Evolutionary conservation across 192 early-diverging fungal genomes (phyloP), one percentile per base, ranked within the genome.

Genomic region (Radiomyces spectabilis): DNA sequence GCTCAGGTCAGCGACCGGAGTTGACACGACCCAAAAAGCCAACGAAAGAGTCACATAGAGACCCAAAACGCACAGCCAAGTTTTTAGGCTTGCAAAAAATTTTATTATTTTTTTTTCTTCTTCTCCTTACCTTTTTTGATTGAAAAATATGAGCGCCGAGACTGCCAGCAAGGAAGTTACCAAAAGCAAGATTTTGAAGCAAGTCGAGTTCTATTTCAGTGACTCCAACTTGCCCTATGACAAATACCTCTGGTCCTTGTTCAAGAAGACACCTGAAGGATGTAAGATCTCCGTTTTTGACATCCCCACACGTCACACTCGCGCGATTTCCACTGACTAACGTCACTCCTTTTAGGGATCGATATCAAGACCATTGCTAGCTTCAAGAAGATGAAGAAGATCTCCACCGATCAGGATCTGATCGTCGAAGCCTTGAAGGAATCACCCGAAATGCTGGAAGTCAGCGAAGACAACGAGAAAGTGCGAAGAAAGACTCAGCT

Each of bases 171-270:
- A n/a, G n/a, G n/a, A n/a, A n/a, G n/a, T n/a, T n/a, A 19, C n/a
- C 9, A 76, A 73, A 47, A 48, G 35, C 45, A 67, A 72, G 46
- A 82, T 82, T 59, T 57, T 78, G 18, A 80, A 73, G 51, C 80
- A 82, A 57, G 76, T 82, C 38, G 77, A 84, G 48, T 84, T 78
- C 48, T 84, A 84, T 62, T 84, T 84, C 55, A 60, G 73, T 46
- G 81, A 84, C 52, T 53, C 66, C 7, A 84, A 84, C 59, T 58
- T 84, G 15, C 73, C 76, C 41, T 52, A 44, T 12, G 81, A 84
- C 55, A 82, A 71, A 38, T 84, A 69, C 42, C 61, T 84, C 58
- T 63, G 48, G 35, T 68, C 61, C 52, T 41, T 74, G 24, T 48
- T 60, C 48, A 53, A 50, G 2, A 74, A 73, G 39, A 57, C 63